phyloP scores from a whole-genome alignment of 306 rosid species.

The Malus asiatica region DNA sequence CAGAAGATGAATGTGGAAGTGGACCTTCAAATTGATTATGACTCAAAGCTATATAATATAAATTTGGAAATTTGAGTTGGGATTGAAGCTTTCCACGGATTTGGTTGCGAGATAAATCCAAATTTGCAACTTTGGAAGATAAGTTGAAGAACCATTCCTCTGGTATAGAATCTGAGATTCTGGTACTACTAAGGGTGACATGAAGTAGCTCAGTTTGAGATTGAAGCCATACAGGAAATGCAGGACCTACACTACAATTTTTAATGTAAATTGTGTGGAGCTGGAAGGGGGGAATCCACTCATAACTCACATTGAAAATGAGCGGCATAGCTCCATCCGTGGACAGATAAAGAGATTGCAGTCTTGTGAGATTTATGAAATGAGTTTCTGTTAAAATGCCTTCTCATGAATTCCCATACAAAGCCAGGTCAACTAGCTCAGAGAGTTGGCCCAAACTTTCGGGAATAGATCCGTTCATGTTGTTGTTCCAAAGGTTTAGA shows the following conservation, averaged over 20 bases:
- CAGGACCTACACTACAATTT: background rate
- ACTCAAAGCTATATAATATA: too few species aligned
- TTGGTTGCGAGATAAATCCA: too few species aligned
- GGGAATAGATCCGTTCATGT: background rate
- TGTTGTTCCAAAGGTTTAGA: accelerated
- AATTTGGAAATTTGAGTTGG: too few species aligned
- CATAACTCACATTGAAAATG: background rate
- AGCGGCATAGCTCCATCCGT: background rate
- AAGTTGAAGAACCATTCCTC: background rate
- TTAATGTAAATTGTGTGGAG: background rate
- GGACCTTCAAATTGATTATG: too few species aligned
- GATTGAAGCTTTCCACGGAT: too few species aligned
- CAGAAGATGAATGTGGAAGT: too few species aligned
- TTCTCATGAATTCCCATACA: background rate
- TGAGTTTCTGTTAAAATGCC: background rate
- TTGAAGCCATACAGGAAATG: background rate
- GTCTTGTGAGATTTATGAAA: background rate
- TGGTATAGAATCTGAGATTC: background rate
- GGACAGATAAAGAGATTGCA: background rate
- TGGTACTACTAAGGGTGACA: background rate
- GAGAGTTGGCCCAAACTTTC: background rate
- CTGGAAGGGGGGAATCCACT: background rate
- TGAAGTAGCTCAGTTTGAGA: background rate
- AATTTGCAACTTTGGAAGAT: background rate
- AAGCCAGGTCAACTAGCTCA: background rate